These are phyloP conservation scores for Euptelea pleiosperma DNA, from an alignment of 164 flowering plant genomes.

Conservation along the genomic window DNA sequence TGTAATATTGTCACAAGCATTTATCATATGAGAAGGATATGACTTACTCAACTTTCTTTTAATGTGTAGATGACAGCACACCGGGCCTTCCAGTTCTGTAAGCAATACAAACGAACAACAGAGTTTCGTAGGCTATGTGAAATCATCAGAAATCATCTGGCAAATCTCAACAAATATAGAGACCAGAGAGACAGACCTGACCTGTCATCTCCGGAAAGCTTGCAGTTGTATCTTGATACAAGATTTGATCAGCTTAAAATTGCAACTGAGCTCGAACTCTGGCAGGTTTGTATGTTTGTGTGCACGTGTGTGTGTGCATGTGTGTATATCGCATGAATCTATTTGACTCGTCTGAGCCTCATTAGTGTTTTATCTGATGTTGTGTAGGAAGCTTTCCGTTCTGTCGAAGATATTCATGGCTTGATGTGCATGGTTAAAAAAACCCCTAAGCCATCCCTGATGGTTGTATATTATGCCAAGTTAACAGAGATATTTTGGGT, in stretches of 20 bases:
- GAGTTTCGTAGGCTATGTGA: slow-evolving; percentile 95
- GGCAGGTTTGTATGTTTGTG: slow-evolving; percentile 78
- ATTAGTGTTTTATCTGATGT: slow-evolving; percentile 5
- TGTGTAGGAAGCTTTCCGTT: slow-evolving; percentile 90
- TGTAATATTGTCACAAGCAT: too few species aligned
- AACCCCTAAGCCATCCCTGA: slow-evolving; percentile 77
- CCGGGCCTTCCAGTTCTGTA: slow-evolving; percentile 94
- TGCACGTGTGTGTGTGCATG: too few species aligned
- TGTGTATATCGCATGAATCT: too few species aligned
- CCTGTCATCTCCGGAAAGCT: slow-evolving; percentile 77
- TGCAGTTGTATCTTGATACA: slow-evolving; percentile 88
- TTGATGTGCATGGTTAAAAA: slow-evolving; percentile 97
- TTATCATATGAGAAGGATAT: neutral
- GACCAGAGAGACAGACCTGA: slow-evolving; percentile 97
- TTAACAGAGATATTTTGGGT: slow-evolving; percentile 81
- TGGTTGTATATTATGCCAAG: slow-evolving; percentile 91
- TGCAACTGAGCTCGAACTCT: slow-evolving; percentile 90
- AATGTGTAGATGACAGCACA: slow-evolving; percentile 88
- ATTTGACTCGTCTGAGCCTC: too few species aligned
- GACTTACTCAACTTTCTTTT: neutral
- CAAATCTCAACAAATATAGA: slow-evolving; percentile 85
- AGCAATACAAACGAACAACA: slow-evolving; percentile 87
- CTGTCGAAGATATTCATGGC: slow-evolving; percentile 90
- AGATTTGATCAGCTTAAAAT: slow-evolving; percentile 94
- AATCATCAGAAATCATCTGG: slow-evolving; percentile 84